Evolutionary conservation across 1,139 yeast genomes (phyloP).

Genomic region (Debaryomycetaceae sp.): DNA sequence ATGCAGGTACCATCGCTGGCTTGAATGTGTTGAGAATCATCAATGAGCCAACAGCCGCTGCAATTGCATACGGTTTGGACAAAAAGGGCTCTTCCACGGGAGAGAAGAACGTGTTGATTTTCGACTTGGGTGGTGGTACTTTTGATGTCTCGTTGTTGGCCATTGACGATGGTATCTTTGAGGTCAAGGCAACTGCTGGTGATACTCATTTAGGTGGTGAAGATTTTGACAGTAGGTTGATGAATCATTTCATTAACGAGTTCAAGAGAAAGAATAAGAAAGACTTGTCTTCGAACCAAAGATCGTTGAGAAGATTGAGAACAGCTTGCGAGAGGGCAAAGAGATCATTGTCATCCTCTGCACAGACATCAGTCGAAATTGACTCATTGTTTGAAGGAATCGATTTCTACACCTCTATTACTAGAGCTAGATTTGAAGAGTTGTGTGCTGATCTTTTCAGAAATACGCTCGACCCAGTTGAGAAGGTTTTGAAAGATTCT

Average conservation of each 20-base stretch:
- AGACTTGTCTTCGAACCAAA: slow-evolving; percentile 33
- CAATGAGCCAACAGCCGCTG: slow-evolving; percentile 53
- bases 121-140: slow-evolving; percentile 98
- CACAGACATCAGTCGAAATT: slow-evolving; percentile 40
- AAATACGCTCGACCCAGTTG: slow-evolving; percentile 42
- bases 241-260: slow-evolving; percentile 32
- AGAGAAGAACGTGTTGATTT: slow-evolving; percentile 70
- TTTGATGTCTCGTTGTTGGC: slow-evolving; percentile 92
- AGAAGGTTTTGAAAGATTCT: slow-evolving; percentile 41
- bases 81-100: slow-evolving; percentile 59
- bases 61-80: slow-evolving; percentile 48
- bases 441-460: slow-evolving; percentile 43
- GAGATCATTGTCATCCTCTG: slow-evolving; percentile 40
- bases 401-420: slow-evolving; percentile 40
- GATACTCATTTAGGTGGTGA: slow-evolving; percentile 99
- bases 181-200: slow-evolving; percentile 97
- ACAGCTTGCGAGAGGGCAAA: slow-evolving; percentile 44
- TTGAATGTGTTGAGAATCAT: slow-evolving; percentile 48
- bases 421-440: slow-evolving; percentile 46
- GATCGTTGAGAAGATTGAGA: slow-evolving; percentile 42
- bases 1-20: slow-evolving; percentile 50
- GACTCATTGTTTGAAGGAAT: slow-evolving; percentile 40
- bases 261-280: slow-evolving; percentile 39
- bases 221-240: slow-evolving; percentile 36
- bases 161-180: slow-evolving; percentile 94